Percentiles rank a stretch among this genome's conserved stretches.
Conservation (phyloP, 2,329 filamentous ascomycete genomes). For the Clarireedia paspali region DNA sequence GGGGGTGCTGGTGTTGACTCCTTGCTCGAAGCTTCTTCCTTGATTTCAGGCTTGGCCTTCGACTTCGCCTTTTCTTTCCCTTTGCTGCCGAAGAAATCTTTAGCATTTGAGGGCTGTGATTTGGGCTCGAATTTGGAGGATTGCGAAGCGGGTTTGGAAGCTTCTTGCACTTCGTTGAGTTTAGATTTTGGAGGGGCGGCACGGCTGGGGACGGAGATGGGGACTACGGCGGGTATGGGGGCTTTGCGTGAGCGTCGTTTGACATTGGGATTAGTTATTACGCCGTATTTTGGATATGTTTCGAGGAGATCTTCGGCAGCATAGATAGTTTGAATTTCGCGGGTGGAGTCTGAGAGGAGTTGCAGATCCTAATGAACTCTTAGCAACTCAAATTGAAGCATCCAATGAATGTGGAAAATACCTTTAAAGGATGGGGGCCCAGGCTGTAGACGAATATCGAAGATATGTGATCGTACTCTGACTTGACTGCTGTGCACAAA, state of each 20-base stretch:
- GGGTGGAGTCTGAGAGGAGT: constrained; percentile 60
- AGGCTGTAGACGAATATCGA: constrained; percentile 87
- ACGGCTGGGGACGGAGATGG: constrained; percentile 12
- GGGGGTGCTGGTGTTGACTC: constrained; percentile 17
- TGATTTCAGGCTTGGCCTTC: background rate
- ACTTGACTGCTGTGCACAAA: constrained; percentile 49
- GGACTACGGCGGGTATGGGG: constrained; percentile 21
- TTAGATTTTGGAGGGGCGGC: constrained; percentile 9
- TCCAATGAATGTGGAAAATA: constrained; percentile 25
- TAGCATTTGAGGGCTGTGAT: constrained; percentile 25
- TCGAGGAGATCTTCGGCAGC: constrained; percentile 51
- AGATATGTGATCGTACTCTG: constrained; percentile 62
- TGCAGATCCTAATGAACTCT: constrained; percentile 47
- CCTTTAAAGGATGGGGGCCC: constrained; percentile 60
- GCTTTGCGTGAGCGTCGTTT: constrained; percentile 34
- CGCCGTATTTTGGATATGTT: constrained; percentile 57
- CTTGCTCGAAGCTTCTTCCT: constrained; percentile 15
- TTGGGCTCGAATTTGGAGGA: constrained; percentile 15
- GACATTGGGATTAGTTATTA: constrained; percentile 67
- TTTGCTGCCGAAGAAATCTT: constrained; percentile 33
- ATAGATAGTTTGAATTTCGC: constrained; percentile 50
- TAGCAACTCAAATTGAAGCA: background rate
- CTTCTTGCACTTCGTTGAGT: constrained; percentile 10
- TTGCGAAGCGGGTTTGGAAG: constrained; percentile 7
- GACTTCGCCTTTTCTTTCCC: constrained; percentile 19